phyloP scores from a whole-genome alignment of 2,329 filamentous ascomycete species.

The Lachnellula cervina region DNA sequence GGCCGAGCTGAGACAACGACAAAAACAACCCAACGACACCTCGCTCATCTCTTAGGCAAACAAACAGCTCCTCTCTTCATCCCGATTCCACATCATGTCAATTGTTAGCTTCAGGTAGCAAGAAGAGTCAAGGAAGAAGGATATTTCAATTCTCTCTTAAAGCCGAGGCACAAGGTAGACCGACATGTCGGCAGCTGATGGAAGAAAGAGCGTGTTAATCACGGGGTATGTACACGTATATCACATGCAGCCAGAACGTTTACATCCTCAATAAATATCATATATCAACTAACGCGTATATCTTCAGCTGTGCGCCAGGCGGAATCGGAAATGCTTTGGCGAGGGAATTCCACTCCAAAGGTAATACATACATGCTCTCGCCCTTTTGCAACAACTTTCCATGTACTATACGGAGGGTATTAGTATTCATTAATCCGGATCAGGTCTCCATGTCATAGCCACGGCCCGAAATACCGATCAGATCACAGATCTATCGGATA shows the following conservation, averaged over 20 bases:
- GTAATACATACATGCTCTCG: conserved; percentile 7
- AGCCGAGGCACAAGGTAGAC: not conserved
- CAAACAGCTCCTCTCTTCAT: no score
- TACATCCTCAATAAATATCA: not conserved
- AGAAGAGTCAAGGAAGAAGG: no score
- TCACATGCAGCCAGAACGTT: not conserved
- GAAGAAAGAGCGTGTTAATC: conserved; percentile 14
- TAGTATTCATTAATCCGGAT: not conserved
- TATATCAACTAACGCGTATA: not conserved
- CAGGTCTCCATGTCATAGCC: conserved; percentile 37
- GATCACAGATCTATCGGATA: conserved; percentile 23
- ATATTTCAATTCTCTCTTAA: not conserved
- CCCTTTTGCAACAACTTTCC: not conserved
- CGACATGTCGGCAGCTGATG: not conserved
- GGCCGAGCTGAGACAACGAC: no score
- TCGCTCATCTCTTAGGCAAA: no score
- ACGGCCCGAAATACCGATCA: conserved; percentile 36
- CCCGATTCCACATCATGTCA: no score
- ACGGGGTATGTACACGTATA: conserved; percentile 12
- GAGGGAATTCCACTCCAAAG: conserved; percentile 34
- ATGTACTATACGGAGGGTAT: not conserved
- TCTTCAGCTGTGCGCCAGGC: conserved; percentile 26
- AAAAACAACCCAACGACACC: no score
- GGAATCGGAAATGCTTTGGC: conserved; percentile 40
- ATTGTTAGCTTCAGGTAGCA: no score